Evolutionary conservation across 164 flowering plant species (phyloP), one percentile per base, ranked within the genome.

Genomic region (Litsea cubeba): DNA sequence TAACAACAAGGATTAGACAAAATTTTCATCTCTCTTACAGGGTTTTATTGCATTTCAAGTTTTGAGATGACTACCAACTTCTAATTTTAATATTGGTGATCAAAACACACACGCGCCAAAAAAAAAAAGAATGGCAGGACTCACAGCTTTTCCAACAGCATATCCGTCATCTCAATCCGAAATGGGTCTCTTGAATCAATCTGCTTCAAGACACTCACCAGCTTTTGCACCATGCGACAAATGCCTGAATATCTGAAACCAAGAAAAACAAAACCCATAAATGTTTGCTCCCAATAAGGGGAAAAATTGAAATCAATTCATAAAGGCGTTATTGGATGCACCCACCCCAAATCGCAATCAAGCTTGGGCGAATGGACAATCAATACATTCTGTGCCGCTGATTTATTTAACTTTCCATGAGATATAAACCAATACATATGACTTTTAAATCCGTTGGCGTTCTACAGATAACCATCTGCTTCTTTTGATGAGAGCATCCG

Each of bases 141-240:
- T 90, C 76, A 93, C 97, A 93, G 87, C 79, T 95, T 93, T 50
- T 95, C 95, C 65, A 93, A 81, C 49, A 95, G 91, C 60, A 32
- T 65, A 78, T 90, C 97, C 3, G 97, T 90, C 94, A 93, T 90
- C 79, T 93, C 87, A 71, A 93, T 86, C 3, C 98, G 84, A 74
- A 68, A 88, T 51, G 97, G 97, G 72, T 93, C 98, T 81, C 85
- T 83, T 0, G 87, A 83, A 66, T 93, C 93, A 88, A 93, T 90
- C 87, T 90, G 93, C 84, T 89, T 93, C 84, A 95, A 72, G 15
- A 90, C 84, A 74, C 85, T 87, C 70, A 87, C 94, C 35, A 91
- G 83, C 85, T 94, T 92, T 80, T 94, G 95, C 76, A 85, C 89
- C 89, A 79, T 87, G 71, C 92, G 82, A 74, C 97, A 94, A 74